Conservation (phyloP, 2,329 filamentous ascomycete genomes). For the Trichoderma brevicompactum region DNA sequence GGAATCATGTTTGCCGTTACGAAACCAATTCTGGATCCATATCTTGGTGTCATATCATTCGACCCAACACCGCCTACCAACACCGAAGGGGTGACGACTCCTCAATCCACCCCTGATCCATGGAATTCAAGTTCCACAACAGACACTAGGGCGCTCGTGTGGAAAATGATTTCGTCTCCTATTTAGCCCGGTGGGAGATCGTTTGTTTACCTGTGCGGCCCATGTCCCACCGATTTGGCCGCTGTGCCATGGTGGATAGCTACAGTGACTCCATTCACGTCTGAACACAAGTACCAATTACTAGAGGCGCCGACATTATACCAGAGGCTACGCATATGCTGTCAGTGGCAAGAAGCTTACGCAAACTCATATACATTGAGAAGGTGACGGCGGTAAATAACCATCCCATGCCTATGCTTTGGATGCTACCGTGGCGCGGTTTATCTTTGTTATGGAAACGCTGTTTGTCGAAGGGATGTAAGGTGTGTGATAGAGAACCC, state of each 20-base stretch:
- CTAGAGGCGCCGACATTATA: not conserved
- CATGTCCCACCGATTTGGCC: not conserved
- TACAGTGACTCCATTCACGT: not conserved
- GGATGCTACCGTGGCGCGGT: too few species aligned
- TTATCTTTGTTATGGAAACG: too few species aligned
- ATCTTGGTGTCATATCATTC: too few species aligned
- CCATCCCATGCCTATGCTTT: too few species aligned
- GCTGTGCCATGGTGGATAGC: not conserved
- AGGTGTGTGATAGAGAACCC: too few species aligned
- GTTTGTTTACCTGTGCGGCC: not conserved
- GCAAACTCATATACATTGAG: too few species aligned
- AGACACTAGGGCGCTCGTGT: not conserved
- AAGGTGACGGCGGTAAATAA: too few species aligned
- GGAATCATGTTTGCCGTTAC: not conserved
- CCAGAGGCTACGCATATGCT: not conserved
- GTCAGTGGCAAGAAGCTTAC: not conserved
- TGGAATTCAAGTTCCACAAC: not conserved
- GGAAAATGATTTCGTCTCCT: not conserved
- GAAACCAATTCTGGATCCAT: not conserved
- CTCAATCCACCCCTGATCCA: too few species aligned
- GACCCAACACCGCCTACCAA: too few species aligned
- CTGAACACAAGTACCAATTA: not conserved
- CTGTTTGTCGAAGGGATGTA: too few species aligned
- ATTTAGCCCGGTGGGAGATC: not conserved
- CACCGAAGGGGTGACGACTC: too few species aligned